Evolutionary conservation across 441 rosid species (phyloP), one percentile per base, ranked within the genome.

Genomic region (Aleurites moluccanus): DNA sequence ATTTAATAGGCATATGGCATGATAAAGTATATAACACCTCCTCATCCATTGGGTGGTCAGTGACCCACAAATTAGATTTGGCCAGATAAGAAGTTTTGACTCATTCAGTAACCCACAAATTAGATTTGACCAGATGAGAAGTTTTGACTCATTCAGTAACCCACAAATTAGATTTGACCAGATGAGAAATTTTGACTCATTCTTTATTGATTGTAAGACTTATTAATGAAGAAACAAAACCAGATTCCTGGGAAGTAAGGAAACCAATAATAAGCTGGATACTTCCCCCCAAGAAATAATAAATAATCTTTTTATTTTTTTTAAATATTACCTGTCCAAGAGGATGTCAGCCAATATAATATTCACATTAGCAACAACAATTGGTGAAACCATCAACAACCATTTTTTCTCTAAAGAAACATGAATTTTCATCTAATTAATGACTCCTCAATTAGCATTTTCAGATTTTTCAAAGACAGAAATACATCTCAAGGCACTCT

Each of bases 181-280:
- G 1, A 28, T 9, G 18, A 23, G 0, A 47, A 62, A 20, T 63
- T 73, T 45, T n/a, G 35, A 6, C 6, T 15, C 38, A 50, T 53
- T 11, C 11, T 13, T 15, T 6, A 6, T 16, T 20, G 28, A 53
- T 30, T 42, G 20, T 23, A 27, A 53, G 44, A 27, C 49, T 56
- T 66, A 57, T 40, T 40, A 23, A 64, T 15, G 40, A 50, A 50
- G 50, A 16, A 62, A 27, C 40, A 64, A 38, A 40, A 30, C 52
- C 40, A 64, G 6, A 65, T 74, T n/a, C n/a, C n/a, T n/a, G n/a
- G n/a, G n/a, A n/a, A n/a, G n/a, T 70, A 4, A 25, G 25, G 42
- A 38, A 75, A 59, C 1, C 3, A 8, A 15, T 60, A 6, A 42
- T 4, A 15, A 23, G 60, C 55, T 42, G 23, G 8, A 18, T 9